Evolutionary conservation across 2,329 filamentous ascomycete species (phyloP), one percentile per base, ranked within the genome.

Genomic region (Erysiphe pulchra): DNA sequence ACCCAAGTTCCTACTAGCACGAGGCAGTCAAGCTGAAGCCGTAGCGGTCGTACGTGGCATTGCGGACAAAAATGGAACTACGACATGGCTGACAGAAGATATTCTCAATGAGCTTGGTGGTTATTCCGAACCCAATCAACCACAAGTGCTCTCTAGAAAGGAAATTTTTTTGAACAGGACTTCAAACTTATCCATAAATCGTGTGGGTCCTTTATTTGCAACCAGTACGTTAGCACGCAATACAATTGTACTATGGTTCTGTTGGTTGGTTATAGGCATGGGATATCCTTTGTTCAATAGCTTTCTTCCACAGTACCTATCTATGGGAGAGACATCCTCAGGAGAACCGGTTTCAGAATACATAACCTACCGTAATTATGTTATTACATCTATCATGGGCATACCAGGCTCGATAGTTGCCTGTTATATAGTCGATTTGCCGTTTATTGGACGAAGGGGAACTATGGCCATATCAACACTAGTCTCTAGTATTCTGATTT

Each of bases 231-330:
- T 73, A 8, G 69, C 63, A 45, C 52, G 64, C 45, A 65, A 69
- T 36, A 75, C 71, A 0, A 54, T 51, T 3, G 61, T 75, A 18
- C 64, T 87, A 42, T 85, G 80, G 80, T 80, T 85, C 60, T 76
- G 74, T 57, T 92, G 83, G 83, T 69, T 76, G 0, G 77, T 73
- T 12, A 86, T 92, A 52, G 83, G 83, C 49, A 80, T 92, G 73
- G 82, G 77, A 2, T 92, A 87, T 56, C 82, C 82, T 1, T 70
- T 92, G 1, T 92, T 87, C 69, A 90, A 90, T 60, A 79, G 80
- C 45, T 92, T 92, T 62, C 67, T 92, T n/a, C 84, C 84, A 0
- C 34, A 56, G 77, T 80, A 90, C 53, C 90, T 90, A 56, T 72
- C 90, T 48, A 71, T 75, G 20, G 70, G 74, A 46, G 69, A 72